Evolutionary conservation across 805 yeast species (phyloP), one percentile per base, ranked within the genome.

Genomic region (Pichia phayaonensis): DNA sequence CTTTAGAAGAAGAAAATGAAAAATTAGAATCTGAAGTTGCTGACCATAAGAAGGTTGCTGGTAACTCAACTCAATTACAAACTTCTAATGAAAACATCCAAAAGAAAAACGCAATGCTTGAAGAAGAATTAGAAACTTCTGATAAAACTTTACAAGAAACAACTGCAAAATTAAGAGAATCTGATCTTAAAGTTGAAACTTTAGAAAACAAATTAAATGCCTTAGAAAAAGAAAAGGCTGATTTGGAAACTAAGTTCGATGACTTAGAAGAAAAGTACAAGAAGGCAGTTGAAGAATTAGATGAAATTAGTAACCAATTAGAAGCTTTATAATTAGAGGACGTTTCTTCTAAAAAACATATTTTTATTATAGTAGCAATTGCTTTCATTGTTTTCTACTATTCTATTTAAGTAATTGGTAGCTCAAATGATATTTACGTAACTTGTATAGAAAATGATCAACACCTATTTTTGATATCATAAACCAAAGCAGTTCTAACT

Each of bases 141-240:
- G 97, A 92, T 70, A 80, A 82, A 68, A 86, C 87, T 76, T 78
- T 90, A 77, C 86, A 89, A 73, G 95, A 87, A 71, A 86, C 97
- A 58, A 89, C 96, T 56, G 89, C 85, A 65, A 90, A 90, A 75
- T 79, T 92, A 70, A 88, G 97, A 72, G 96, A 89, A 68, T 83
- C 96, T 52, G 99, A 94, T 67, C 81, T 94, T 74, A 89, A 89
- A 75, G 92, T 94, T 59, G 99, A 94, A 74, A 95, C 89, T 71
- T 79, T 89, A 70, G 96, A 90, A 74, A 87, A 96, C 75, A 89
- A 86, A 74, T 96, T 92, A 53, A 78, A 88, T 54, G 87, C 96
- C 38, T 78, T 90, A 66, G 98, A 92, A 75, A 74, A 84, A 59
- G 98, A 94, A 75, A 89, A 87, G 72, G 94, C 88, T 61, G 86